phyloP scores from a whole-genome alignment of 495 filamentous ascomycete species.

The Hypoxylon cercidicola region DNA sequence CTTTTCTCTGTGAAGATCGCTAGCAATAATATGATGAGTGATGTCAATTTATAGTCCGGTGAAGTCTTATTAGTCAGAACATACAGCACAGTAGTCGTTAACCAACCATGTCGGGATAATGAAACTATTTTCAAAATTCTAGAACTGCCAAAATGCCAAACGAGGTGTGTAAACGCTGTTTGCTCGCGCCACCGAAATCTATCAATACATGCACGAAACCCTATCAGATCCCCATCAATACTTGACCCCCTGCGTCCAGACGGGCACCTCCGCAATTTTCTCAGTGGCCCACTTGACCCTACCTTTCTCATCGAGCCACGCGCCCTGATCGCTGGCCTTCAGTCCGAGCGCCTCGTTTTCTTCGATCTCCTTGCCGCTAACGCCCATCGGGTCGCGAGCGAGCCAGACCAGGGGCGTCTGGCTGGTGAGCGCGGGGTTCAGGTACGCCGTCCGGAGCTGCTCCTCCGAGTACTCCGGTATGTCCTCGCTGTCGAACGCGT shows the following conservation, averaged over 20 bases:
- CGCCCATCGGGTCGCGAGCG: slow-evolving; percentile 71
- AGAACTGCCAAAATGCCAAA: not conserved
- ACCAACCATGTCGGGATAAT: too few species aligned
- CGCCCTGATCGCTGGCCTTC: slow-evolving; percentile 69
- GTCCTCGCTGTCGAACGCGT: slow-evolving; percentile 61
- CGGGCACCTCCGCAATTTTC: slow-evolving; percentile 67
- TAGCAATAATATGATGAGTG: not conserved
- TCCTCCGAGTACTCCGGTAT: slow-evolving; percentile 62
- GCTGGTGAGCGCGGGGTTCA: slow-evolving; percentile 72
- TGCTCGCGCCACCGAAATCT: not conserved
- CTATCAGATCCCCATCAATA: slow-evolving; percentile 37
- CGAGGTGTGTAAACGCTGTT: not conserved
- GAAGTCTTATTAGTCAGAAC: too few species aligned
- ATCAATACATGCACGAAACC: not conserved
- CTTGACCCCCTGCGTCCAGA: slow-evolving; percentile 67
- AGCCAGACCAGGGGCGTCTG: slow-evolving; percentile 74
- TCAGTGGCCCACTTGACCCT: slow-evolving; percentile 62
- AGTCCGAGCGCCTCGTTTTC: slow-evolving; percentile 40
- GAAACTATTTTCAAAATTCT: too few species aligned
- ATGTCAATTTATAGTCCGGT: not conserved
- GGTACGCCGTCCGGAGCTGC: slow-evolving; percentile 68
- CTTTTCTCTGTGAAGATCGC: too few species aligned
- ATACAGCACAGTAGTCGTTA: too few species aligned
- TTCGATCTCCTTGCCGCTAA: slow-evolving; percentile 68
- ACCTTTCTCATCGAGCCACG: slow-evolving; percentile 70